Evolutionary conservation across 2,329 filamentous ascomycete species (phyloP), one percentile per base, ranked within the genome.

Genomic region (Talaromyces sp.): DNA sequence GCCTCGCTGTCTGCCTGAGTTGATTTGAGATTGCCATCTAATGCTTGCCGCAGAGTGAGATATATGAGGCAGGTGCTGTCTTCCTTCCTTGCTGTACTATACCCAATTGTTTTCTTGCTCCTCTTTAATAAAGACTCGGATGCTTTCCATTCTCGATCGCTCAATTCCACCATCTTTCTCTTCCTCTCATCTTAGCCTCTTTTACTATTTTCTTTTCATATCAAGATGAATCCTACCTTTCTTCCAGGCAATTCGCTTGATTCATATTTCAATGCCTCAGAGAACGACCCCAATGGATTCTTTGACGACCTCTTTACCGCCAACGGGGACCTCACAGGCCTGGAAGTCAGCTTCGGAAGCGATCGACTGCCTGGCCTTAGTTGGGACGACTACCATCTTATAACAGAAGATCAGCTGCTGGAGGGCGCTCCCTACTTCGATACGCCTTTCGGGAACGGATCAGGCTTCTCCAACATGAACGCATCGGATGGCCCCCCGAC

Each of bases 1-100:
- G 47, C 58, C 33, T 65, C 63, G 17, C 35, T 57, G 10, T 59
- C 37, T 43, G 45, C 56, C 37, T 59, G 22, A 58, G 50, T 35
- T 35, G 13, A 17, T 13, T 52, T 31, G 27, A 31, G 22, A 35
- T 54, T 56, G 33, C 11, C 5, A 39, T n/a, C 31, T 50, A 47
- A 27, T 62, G 60, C 47, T 47, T 62, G 47, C 35, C 47, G 60
- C 25, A 22, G 31, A 37, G 60, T 9, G 25, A 50, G 27, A 47
- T 41, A 49, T 54, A 33, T 62, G 22, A 54, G 35, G 27, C 33
- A 15, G 22, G 47, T 22, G 31, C 35, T 27, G 33, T 31, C 22
- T 22, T 56, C 19, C 11, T 49, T 25, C 49, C 27, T 19, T 15
- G n/a, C 27, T 54, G 50, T 54, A 35, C 15, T 54, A 54, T 54